Evolutionary conservation across 2,329 filamentous ascomycete genomes (phyloP), one percentile per base, ranked within the genome.

Genomic region (Alternaria brassicicola): DNA sequence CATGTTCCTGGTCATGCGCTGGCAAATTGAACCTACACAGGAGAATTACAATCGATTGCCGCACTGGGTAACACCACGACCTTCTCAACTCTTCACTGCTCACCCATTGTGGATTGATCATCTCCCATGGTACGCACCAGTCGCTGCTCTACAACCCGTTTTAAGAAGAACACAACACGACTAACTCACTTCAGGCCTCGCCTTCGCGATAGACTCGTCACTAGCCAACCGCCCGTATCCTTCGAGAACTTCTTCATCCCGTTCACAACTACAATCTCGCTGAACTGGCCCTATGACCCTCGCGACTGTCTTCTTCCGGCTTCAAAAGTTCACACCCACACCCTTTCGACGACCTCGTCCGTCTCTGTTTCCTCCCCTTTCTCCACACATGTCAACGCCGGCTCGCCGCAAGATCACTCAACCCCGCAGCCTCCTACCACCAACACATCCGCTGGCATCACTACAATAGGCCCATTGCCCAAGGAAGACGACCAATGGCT

Each of bases 91-190:
- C 15, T 83, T 86, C 53, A 84, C 79, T 0, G 78, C 86, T 0
- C 93, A 97, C 75, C 89, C 92, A 1, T 85, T 86, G 1, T 97
- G 93, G 93, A 83, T 93, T 30, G 92, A 96, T 72, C 86, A 94
- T 71, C 64, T 96, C 3, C 90, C 91, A 0, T 97, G 91, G 81
- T 81, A 70, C 59, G 73, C 68, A 3, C 26, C 45, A 39, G 12
- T 5, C 17, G 25, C 9, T n/a, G 6, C 19, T 50, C 3, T 12
- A 35, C 9, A 19, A 51, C 56, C 21, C 12, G 7, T 6, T 10
- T 47, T 19, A 15, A 7, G n/a, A n/a, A n/a, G n/a, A n/a, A 23
- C 8, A 45, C 38, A 39, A 19, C 26, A 50, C 54, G 39, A 63
- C 68, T 71, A 61, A 69, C 39, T 19, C 31, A 3, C 2, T 26